A percentile compares a stretch with the other conserved stretches of the same genome.
Conservation (phyloP, 768 basidiomycete species). For the Mycena sanguinolenta region DNA sequence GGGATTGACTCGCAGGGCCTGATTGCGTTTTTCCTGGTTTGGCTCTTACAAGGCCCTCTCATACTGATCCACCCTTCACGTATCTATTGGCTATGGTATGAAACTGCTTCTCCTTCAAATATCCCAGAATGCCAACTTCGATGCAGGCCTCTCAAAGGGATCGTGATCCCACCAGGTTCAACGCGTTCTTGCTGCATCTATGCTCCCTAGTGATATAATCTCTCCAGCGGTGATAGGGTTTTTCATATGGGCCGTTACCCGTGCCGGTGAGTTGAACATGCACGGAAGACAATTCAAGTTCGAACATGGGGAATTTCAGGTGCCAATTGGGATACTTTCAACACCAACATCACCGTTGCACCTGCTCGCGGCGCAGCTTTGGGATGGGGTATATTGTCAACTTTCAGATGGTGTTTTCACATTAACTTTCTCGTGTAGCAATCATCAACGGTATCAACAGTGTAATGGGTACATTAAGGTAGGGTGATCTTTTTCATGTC, state of each 20-base stretch:
- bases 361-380: constrained; percentile 29
- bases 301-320: background rate
- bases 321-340: constrained; percentile 33
- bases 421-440: constrained; percentile 1
- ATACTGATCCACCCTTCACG: constrained; percentile 35
- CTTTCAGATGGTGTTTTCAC: background rate
- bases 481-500: too few species aligned
- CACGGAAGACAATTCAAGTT: background rate
- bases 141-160: constrained; percentile 28
- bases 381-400: constrained; percentile 30
- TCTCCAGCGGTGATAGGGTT: constrained; percentile 28
- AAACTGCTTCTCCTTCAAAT: background rate
- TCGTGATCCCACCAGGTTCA: constrained; percentile 25
- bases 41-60: constrained; percentile 37
- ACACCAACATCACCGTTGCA: constrained; percentile 31
- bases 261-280: constrained; percentile 23
- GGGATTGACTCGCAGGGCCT: constrained; percentile 37
- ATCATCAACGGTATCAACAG: constrained; percentile 34
- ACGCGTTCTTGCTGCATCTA: background rate
- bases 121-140: background rate
- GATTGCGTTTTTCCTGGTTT: constrained; percentile 39
- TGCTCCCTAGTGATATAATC: background rate
- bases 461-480: constrained; percentile 35
- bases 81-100: constrained; percentile 34
- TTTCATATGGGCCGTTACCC: constrained; percentile 36